Conservation (phyloP, 495 filamentous ascomycete genomes). For the Neurospora terricola region DNA sequence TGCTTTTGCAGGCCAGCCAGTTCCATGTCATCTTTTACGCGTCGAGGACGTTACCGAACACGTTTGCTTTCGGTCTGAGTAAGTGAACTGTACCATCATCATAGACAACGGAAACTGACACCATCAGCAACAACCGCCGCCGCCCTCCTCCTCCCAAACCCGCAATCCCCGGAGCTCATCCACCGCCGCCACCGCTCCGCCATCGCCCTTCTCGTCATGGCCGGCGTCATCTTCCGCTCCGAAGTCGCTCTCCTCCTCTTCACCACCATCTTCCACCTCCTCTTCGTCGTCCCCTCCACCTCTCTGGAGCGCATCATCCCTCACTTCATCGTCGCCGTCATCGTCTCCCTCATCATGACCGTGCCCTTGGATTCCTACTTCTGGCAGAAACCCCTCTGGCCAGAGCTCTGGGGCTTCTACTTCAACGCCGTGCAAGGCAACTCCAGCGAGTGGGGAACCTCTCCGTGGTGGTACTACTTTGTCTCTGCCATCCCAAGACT, state of each 20-base stretch:
- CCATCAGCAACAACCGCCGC: conserved; percentile 58
- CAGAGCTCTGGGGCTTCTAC: conserved; percentile 79
- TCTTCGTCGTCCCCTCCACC: conserved; percentile 47
- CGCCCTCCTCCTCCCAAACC: conserved; percentile 53
- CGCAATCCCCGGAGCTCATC: conserved; percentile 20
- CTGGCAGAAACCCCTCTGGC: conserved; percentile 86
- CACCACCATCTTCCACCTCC: conserved; percentile 45
- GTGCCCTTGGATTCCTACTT: conserved; percentile 80
- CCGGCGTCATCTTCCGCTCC: conserved; percentile 81
- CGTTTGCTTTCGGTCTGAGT: conserved; percentile 86
- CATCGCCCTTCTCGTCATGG: conserved; percentile 66
- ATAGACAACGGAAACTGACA: neutral
- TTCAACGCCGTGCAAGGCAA: conserved; percentile 79
- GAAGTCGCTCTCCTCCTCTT: conserved; percentile 77
- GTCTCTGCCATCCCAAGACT: conserved; percentile 70
- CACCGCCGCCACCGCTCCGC: conserved; percentile 39
- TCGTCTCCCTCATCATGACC: conserved; percentile 52
- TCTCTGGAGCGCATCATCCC: conserved; percentile 50
- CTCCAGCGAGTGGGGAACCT: conserved; percentile 77
- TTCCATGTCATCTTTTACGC: conserved; percentile 95
- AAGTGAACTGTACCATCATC: conserved; percentile 11
- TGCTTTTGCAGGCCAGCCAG: conserved; percentile 71
- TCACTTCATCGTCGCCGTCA: conserved; percentile 56
- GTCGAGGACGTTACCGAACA: conserved; percentile 86
- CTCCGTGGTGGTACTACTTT: conserved; percentile 79